Evolutionary conservation across 192 early-diverging fungal genomes (phyloP).

Genomic region (Rhizoclosmatium sp.): DNA sequence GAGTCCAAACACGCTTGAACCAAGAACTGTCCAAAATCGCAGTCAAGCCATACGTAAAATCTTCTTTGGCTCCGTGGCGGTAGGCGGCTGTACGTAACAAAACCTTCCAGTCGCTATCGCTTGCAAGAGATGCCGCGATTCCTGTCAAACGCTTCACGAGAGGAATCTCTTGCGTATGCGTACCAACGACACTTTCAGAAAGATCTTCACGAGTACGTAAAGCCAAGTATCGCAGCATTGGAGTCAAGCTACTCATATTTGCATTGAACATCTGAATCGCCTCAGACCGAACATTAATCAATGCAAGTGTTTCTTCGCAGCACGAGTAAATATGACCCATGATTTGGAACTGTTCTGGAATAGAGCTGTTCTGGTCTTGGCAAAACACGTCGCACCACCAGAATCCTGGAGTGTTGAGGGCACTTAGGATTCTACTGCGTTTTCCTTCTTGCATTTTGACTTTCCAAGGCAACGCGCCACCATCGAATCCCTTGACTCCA

Average conservation of each 20-base stretch:
- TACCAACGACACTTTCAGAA: not conserved
- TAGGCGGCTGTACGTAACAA: not conserved
- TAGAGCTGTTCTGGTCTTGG: not conserved
- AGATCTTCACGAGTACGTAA: not conserved
- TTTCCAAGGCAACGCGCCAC: not conserved
- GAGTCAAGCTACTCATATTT: not conserved
- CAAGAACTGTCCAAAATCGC: not conserved
- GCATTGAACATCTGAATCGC: not conserved
- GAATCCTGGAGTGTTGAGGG: not conserved
- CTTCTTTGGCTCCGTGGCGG: not conserved
- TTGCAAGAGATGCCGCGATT: conserved; percentile 2
- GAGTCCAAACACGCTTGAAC: conserved; percentile 14
- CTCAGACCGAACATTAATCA: not conserved
- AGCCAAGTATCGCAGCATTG: conserved; percentile 1
- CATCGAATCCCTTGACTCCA: not conserved
- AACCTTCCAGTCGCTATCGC: not conserved
- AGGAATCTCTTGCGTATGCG: not conserved
- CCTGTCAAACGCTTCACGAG: not conserved
- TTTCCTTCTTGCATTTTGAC: conserved; percentile 1
- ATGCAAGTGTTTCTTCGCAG: not conserved
- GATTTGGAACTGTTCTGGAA: not conserved
- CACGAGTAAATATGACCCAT: conserved; percentile 1
- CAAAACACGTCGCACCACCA: conserved; percentile 3
- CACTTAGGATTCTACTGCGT: not conserved
- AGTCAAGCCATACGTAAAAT: conserved; percentile 7